Conservation (phyloP, 352 stramenopile species). For the Saprolegnia parasitica region DNA sequence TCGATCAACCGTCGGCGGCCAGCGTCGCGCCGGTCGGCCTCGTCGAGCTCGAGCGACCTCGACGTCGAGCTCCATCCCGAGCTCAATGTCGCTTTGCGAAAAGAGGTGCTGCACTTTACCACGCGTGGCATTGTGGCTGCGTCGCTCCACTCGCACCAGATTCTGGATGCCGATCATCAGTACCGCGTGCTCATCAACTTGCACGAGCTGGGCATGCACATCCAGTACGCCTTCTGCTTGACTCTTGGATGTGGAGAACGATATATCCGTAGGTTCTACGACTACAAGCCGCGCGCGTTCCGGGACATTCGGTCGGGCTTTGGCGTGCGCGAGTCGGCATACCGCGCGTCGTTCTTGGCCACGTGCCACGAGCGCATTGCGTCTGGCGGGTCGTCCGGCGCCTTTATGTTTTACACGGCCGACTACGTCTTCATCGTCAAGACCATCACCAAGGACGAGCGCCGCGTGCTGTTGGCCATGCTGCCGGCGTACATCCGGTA, state of each 20-base stretch:
- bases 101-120: constrained; percentile 86
- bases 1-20: constrained; percentile 53
- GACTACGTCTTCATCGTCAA: constrained; percentile 87
- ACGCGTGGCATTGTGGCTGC: constrained; percentile 77
- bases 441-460: constrained; percentile 73
- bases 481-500: constrained; percentile 75
- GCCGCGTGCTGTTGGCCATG: constrained; percentile 75
- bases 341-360: constrained; percentile 70
- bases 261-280: constrained; percentile 41
- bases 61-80: constrained; percentile 80
- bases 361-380: constrained; percentile 82
- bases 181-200: constrained; percentile 59
- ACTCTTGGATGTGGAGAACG: neutral
- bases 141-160: constrained; percentile 56
- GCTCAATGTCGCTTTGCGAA: constrained; percentile 78
- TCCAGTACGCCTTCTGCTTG: constrained; percentile 32
- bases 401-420: constrained; percentile 89
- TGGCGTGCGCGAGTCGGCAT: constrained; percentile 66
- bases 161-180: constrained; percentile 30
- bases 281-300: constrained; percentile 69
- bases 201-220: constrained; percentile 76
- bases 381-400: constrained; percentile 76
- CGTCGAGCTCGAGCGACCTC: constrained; percentile 49
- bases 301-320: constrained; percentile 74
- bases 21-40: constrained; percentile 32